phyloP scores from a whole-genome alignment of 805 yeast species.

The Candida sithepensis region DNA sequence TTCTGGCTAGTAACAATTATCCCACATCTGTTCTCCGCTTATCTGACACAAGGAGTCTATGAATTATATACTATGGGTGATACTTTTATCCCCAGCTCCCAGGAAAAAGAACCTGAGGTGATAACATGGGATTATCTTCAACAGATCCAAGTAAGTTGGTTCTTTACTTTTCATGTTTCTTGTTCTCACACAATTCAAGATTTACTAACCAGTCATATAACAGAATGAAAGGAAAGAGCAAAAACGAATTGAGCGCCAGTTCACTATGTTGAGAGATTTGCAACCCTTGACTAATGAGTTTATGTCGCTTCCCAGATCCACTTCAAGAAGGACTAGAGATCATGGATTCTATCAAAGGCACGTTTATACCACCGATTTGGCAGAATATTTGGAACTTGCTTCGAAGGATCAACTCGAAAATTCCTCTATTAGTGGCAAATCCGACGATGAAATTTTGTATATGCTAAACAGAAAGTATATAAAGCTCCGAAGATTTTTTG shows the following conservation, averaged over 20 bases:
- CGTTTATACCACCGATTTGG: conserved; percentile 32
- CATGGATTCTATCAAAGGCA: conserved; percentile 31
- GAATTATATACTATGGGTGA: too few relatives aligned
- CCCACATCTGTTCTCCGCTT: too few relatives aligned
- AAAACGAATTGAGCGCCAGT: conserved; percentile 7
- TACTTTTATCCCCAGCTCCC: conserved; percentile 20
- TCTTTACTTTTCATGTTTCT: too few relatives aligned
- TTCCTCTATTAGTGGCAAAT: conserved; percentile 14
- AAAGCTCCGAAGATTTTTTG: conserved; percentile 26
- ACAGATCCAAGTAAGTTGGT: conserved; percentile 9
- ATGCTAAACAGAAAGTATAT: conserved; percentile 29
- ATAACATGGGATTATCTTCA: conserved; percentile 16
- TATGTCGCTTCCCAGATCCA: conserved; percentile 8
- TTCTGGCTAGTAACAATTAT: too few relatives aligned
- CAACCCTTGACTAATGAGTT: conserved; percentile 20
- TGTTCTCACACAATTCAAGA: too few relatives aligned
- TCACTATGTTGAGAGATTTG: conserved; percentile 11
- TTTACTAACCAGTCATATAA: conserved; percentile 4
- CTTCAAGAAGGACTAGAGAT: conserved; percentile 14
- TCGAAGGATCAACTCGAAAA: conserved; percentile 23
- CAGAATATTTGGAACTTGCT: conserved; percentile 29
- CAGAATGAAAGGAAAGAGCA: conserved; percentile 2
- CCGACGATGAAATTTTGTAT: conserved; percentile 26
- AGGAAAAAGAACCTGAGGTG: conserved; percentile 13
- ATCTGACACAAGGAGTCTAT: neutral